These are phyloP conservation scores for Aspergillus sparsus DNA, from an alignment of 495 filamentous ascomycete genomes.

Conservation along the genomic window DNA sequence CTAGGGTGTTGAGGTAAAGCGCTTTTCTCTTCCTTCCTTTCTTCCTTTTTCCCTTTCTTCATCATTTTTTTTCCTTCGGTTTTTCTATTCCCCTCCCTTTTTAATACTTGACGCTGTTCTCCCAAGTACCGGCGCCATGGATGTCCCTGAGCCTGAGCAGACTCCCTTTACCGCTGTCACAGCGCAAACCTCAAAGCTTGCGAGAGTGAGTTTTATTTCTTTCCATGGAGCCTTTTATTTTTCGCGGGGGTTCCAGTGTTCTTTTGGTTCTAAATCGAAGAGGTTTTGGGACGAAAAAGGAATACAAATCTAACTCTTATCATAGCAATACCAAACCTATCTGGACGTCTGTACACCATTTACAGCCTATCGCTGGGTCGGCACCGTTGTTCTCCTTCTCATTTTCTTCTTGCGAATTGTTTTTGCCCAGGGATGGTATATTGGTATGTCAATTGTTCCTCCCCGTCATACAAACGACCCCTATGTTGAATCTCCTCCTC, in stretches of 20 bases:
- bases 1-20: slow-evolving; percentile 11
- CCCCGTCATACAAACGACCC: background rate
- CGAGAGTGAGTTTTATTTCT: slow-evolving; percentile 57
- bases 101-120: slow-evolving; percentile 1
- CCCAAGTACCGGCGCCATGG: slow-evolving; percentile 54
- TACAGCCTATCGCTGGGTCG: slow-evolving; percentile 82
- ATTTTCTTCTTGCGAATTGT: slow-evolving; percentile 88
- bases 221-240: background rate
- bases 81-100: slow-evolving; percentile 6
- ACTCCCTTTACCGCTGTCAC: slow-evolving; percentile 82
- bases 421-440: slow-evolving; percentile 95
- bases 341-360: slow-evolving; percentile 91
- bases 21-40: slow-evolving; percentile 5
- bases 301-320: slow-evolving; percentile 8
- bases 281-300: background rate
- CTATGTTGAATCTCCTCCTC: background rate
- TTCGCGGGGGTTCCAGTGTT: background rate
- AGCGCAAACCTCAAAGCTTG: slow-evolving; percentile 74
- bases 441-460: slow-evolving; percentile 61
- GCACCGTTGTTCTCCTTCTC: slow-evolving; percentile 70
- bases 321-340: slow-evolving; percentile 89
- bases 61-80: background rate
- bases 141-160: slow-evolving; percentile 75
- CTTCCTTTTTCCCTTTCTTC: slow-evolving; percentile 3
- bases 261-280: background rate